These are phyloP conservation scores for Oryza meridionalis DNA, from an alignment of 176 grass and related monocot genomes.

Conservation along the genomic window DNA sequence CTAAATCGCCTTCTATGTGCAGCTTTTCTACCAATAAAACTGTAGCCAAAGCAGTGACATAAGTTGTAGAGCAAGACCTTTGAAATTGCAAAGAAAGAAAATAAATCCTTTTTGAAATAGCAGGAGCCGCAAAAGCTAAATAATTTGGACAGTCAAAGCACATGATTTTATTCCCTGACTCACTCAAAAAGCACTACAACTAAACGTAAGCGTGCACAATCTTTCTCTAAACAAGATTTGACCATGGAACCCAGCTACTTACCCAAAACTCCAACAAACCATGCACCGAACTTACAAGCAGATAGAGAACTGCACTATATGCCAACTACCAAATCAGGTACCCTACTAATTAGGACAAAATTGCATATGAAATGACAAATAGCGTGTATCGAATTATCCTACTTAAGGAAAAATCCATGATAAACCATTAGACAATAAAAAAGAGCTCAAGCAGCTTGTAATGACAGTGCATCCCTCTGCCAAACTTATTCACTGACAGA, in stretches of 20 bases:
- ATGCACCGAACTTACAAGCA: not conserved
- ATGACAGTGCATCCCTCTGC: not conserved
- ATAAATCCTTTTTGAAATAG: not conserved
- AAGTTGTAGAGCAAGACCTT: too few relatives aligned
- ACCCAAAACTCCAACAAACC: not conserved
- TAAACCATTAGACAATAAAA: not conserved
- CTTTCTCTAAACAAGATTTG: not conserved
- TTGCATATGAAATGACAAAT: not conserved
- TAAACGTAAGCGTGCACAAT: not conserved
- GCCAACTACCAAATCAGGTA: too few relatives aligned
- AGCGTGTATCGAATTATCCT: not conserved
- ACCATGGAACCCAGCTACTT: not conserved
- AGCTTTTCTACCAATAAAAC: not conserved
- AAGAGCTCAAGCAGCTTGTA: not conserved
- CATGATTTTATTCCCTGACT: not conserved
- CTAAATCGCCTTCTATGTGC: not conserved
- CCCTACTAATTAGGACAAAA: not conserved
- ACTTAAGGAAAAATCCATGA: not conserved
- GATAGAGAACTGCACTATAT: not conserved
- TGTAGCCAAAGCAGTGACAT: not conserved
- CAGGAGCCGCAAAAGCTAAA: slow-evolving; percentile 4
- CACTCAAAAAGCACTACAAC: slow-evolving; percentile 31
- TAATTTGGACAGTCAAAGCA: slow-evolving; percentile 18
- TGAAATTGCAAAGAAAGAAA: slow-evolving; percentile 11
- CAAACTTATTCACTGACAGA: not conserved